Base-by-base conservation (phyloP, 1,139 yeast genomes). In the Saccharomyces pastorianus region DNA sequence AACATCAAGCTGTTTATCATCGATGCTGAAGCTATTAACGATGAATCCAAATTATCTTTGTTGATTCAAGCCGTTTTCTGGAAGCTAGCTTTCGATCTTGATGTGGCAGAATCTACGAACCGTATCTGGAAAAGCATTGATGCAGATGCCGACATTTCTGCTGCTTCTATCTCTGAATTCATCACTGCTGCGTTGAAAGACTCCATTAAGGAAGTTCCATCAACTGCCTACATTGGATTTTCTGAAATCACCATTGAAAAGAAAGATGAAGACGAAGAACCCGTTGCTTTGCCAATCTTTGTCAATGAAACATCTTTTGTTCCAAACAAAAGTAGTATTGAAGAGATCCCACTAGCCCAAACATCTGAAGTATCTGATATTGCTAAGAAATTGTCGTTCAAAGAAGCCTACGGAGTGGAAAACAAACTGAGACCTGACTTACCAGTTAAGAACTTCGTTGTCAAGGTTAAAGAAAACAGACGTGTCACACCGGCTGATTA, bases 401-500 rank as follows among this genome's bases (percentile, higher is more conserved):
- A 81, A 55, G 98, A 93, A 71, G 93, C 96, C 6, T 91, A 76
- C 64, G 77, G 73, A 14, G 75, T 83, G 52, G 63, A 73, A 42
- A 67, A 76, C 49, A 77, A 77, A 7, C 78, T 91, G 65, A 85
- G 97, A 73, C 99, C 99, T 23, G 98, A 93, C 64, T 77, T 89
- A 60, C 90, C 97, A 26, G 87, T 87, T 53, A 78, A 85, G 71
- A 91, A 88, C 74, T 90, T 84, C 66, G 80, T 90, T 53, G 95
- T 90, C 56, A 88, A 85, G 72, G 98, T 93, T 51, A 88, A 89
- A 71, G 95, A 88, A 67, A 91, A 90, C 76, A 85, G 83, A 73
- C 83, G 98, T 67, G 86, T 93, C 60, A 93, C 98, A 14, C 98
- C 98, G 9, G 68, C 67, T 47, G 93, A 88, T 66, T 93, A 93